Conservation (phyloP, 768 basidiomycete genomes). For the Fibroporia radiculosa region DNA sequence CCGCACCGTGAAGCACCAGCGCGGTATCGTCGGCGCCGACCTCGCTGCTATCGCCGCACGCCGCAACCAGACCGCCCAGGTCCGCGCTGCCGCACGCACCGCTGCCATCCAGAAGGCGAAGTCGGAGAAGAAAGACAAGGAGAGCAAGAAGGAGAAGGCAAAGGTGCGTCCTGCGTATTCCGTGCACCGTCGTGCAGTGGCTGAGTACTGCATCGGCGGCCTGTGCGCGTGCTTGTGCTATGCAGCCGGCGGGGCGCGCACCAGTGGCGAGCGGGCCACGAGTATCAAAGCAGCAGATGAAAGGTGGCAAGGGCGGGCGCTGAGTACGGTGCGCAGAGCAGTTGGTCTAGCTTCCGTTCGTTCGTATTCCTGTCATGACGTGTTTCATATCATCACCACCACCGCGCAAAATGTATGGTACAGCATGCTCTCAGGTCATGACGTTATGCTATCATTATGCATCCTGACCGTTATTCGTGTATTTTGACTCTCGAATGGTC, state of each 20-base stretch:
- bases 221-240: slow-evolving; percentile 5
- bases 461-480: too few relatives aligned
- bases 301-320: slow-evolving; percentile 78
- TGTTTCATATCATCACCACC: neutral
- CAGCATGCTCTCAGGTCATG: slow-evolving; percentile 4
- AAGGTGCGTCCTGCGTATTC: slow-evolving; percentile 42
- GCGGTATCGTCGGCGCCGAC: slow-evolving; percentile 97
- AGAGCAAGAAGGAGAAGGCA: slow-evolving; percentile 68
- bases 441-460: slow-evolving; percentile 5
- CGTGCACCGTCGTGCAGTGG: neutral
- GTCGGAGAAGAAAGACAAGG: slow-evolving; percentile 95
- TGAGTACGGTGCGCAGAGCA: too few relatives aligned
- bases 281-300: slow-evolving; percentile 95
- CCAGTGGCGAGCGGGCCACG: slow-evolving; percentile 59
- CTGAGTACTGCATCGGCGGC: neutral
- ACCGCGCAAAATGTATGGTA: slow-evolving; percentile 5
- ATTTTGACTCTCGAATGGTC: too few relatives aligned
- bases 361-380: slow-evolving; percentile 1
- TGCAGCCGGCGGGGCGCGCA: slow-evolving; percentile 48
- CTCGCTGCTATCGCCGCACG: slow-evolving; percentile 84
- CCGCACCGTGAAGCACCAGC: slow-evolving; percentile 95
- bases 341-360: neutral
- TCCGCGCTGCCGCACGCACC: slow-evolving; percentile 72
- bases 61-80: slow-evolving; percentile 85
- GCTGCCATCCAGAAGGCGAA: slow-evolving; percentile 92